Evolutionary conservation across 2,329 filamentous ascomycete species (phyloP), one percentile per base, ranked within the genome.

Genomic region (Celoporthe dispersa): DNA sequence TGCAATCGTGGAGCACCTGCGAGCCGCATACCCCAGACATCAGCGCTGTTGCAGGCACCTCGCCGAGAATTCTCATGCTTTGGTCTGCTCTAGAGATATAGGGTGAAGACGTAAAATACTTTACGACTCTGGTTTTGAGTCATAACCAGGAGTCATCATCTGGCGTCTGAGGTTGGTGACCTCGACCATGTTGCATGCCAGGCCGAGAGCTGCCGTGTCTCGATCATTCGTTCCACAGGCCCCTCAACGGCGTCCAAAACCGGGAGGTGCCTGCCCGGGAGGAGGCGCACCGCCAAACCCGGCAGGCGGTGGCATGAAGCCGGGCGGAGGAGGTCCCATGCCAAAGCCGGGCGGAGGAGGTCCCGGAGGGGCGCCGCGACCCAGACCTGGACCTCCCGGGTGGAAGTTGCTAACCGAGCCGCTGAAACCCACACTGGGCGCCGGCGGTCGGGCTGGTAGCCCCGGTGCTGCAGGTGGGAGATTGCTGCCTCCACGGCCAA

Each of bases 391-490:
- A 16, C 81, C 80, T 51, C 81, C 82, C 0, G 83, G 83, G 72
- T 85, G 84, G 76, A 83, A 85, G 69, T 84, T 82, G 62, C 82
- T 74, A 28, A 75, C 83, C 6, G 83, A 83, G 70, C 84, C 85
- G 62, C 80, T 81, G 74, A 80, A 86, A 33, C 80, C 81, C 33
- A 74, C 79, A 41, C 84, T 84, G 65, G 81, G 81, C 62, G 83
- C 83, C 0, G 84, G 85, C 3, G 84, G 85, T 22, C 85, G 80
- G 0, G 84, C 83, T 0, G 85, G 85, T 3, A 87, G 78, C 1
- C 85, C 85, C 0, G 84, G 82, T 0, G 85, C 85, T 0, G 85
- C 81, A 11, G 84, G 82, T 0, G 84, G 85, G 2, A 87, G 81
- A 64, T 77, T 72, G n/a, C 76, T 76, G 19, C 78, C 77, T 39